Percentiles rank a stretch among this genome's conserved stretches.
Conservation (phyloP, 805 yeast species). For the Wickerhamomyces hampshirensis region DNA sequence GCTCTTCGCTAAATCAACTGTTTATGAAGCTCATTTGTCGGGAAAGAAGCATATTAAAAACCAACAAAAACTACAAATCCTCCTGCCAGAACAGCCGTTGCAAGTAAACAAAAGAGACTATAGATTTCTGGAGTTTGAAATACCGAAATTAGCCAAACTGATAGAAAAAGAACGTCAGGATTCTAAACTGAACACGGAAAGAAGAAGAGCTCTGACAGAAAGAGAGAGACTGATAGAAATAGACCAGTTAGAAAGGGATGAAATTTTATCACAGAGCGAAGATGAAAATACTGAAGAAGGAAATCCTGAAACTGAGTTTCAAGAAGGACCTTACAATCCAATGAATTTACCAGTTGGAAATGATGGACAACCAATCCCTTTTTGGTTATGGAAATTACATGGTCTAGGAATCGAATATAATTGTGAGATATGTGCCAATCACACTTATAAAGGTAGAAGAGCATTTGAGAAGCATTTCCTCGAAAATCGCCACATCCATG, state of each 20-base stretch:
- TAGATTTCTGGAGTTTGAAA: constrained; percentile 31
- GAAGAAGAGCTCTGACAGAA: constrained; percentile 65
- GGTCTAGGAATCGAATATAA: constrained; percentile 68
- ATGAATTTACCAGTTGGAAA: constrained; percentile 72
- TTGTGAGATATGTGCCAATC: constrained; percentile 87
- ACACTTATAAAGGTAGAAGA: constrained; percentile 65
- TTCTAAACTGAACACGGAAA: constrained; percentile 59
- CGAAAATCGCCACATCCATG: constrained; percentile 66
- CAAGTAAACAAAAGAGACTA: constrained; percentile 20
- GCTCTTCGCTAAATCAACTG: constrained; percentile 56
- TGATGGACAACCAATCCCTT: constrained; percentile 90
- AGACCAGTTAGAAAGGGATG: constrained; percentile 23
- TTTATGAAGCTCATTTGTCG: constrained; percentile 59
- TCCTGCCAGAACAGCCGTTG: constrained; percentile 7
- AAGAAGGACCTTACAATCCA: constrained; percentile 34
- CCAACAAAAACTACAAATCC: constrained; percentile 11
- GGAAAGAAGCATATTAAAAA: constrained; percentile 76
- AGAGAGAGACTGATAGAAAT: constrained; percentile 35
- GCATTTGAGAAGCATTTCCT: constrained; percentile 71
- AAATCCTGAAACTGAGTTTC: constrained; percentile 15
- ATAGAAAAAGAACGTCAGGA: constrained; percentile 37
- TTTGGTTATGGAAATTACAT: constrained; percentile 86
- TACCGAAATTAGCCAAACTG: constrained; percentile 27
- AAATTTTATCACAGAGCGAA: constrained; percentile 25
- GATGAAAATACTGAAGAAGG: constrained; percentile 7